Evolutionary conservation across 1,139 yeast species (phyloP).

Genomic region (Kluyveromyces sp.): DNA sequence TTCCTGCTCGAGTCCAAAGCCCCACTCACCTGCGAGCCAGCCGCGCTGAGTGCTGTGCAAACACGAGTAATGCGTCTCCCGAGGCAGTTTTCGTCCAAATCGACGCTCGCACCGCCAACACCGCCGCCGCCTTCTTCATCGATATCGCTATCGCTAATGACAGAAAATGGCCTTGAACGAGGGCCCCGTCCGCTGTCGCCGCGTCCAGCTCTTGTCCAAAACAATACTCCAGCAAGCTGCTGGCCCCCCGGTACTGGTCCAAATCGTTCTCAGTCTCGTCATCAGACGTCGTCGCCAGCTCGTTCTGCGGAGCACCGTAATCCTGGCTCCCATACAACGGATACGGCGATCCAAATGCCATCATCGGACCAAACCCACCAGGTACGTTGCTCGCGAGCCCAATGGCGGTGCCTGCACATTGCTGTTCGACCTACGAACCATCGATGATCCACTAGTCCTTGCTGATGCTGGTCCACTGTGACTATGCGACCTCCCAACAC

Average conservation of each 20-base stretch:
- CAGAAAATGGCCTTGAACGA: neutral
- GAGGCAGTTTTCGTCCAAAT: neutral
- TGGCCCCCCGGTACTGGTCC: slow-evolving; percentile 3
- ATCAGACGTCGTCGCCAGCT: slow-evolving; percentile 1
- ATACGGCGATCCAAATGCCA: neutral
- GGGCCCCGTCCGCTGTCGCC: too few species aligned
- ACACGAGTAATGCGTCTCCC: slow-evolving; percentile 2
- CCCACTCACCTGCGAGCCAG: slow-evolving; percentile 3
- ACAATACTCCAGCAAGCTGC: slow-evolving; percentile 3
- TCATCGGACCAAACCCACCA: slow-evolving; percentile 3
- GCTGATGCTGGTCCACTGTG: too few species aligned
- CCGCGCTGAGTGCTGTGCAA: slow-evolving; percentile 3
- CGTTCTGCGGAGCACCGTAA: slow-evolving; percentile 1
- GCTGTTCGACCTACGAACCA: neutral
- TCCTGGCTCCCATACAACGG: slow-evolving; percentile 1
- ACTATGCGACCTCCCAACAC: too few species aligned
- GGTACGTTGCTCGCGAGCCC: neutral
- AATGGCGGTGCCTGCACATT: neutral
- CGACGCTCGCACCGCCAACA: neutral
- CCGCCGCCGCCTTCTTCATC: neutral
- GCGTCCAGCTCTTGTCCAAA: neutral
- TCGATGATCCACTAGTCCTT: too few species aligned
- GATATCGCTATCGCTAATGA: neutral
- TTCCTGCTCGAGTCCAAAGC: slow-evolving; percentile 1
- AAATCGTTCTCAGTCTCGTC: slow-evolving; percentile 1